Conservation (phyloP, 352 stramenopile genomes). For the Pythium insidiosum region DNA sequence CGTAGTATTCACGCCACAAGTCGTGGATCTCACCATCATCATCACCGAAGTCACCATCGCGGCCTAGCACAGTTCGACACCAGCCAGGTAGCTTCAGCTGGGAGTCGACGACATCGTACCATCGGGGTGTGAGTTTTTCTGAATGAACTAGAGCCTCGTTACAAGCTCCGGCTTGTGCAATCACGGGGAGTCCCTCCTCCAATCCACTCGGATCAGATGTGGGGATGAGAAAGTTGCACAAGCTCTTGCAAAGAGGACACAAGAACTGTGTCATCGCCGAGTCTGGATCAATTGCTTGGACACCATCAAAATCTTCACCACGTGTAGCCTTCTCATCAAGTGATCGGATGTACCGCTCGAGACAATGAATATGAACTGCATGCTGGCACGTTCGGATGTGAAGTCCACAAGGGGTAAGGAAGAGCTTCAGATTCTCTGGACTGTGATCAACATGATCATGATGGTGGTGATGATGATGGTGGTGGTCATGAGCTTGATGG, state of each 20-base stretch:
- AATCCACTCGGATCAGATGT: slow-evolving; percentile 47
- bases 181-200: no score
- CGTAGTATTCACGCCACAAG: slow-evolving; percentile 82
- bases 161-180: no score
- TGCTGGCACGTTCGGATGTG: slow-evolving; percentile 85
- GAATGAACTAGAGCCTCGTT: slow-evolving; percentile 12
- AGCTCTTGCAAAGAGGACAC: slow-evolving; percentile 88
- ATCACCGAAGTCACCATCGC: slow-evolving; percentile 42
- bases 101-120: slow-evolving; percentile 52
- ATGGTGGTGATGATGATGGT: slow-evolving; percentile 38
- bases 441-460: slow-evolving; percentile 38
- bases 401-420: slow-evolving; percentile 66
- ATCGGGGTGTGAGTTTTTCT: slow-evolving; percentile 15
- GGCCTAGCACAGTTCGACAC: slow-evolving; percentile 63
- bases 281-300: slow-evolving; percentile 83
- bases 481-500: slow-evolving; percentile 19
- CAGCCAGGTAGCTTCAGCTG: slow-evolving; percentile 57
- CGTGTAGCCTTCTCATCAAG: slow-evolving; percentile 84
- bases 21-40: slow-evolving; percentile 54
- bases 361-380: slow-evolving; percentile 79
- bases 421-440: slow-evolving; percentile 39
- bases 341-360: slow-evolving; percentile 81
- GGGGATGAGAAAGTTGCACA: slow-evolving; percentile 89
- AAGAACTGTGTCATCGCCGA: slow-evolving; percentile 89
- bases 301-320: slow-evolving; percentile 83